Conservation (phyloP, 2,329 filamentous ascomycete genomes). For the Calonectria ilicicola region DNA sequence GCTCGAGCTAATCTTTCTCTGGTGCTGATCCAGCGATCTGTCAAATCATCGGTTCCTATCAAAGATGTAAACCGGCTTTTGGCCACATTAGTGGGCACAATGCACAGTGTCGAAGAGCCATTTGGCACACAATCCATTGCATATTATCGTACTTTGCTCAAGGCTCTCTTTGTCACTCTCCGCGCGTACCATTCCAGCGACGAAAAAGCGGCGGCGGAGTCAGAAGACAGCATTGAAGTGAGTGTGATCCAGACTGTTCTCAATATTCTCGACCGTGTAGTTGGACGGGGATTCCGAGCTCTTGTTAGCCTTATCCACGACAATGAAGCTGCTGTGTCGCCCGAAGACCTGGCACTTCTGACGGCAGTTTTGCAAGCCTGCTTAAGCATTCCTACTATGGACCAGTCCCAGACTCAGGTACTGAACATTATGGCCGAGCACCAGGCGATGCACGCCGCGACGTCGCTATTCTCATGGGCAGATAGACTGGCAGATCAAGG, state of each 20-base stretch:
- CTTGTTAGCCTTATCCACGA: slow-evolving; percentile 88
- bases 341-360: slow-evolving; percentile 87
- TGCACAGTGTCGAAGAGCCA: slow-evolving; percentile 66
- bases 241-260: slow-evolving; percentile 73
- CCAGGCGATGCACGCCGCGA: slow-evolving; percentile 82
- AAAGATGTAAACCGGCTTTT: slow-evolving; percentile 66
- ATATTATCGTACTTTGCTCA: slow-evolving; percentile 87
- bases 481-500: slow-evolving; percentile 82
- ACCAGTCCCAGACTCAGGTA: slow-evolving; percentile 77
- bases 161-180: slow-evolving; percentile 85
- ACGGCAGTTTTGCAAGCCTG: slow-evolving; percentile 90
- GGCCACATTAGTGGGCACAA: slow-evolving; percentile 62
- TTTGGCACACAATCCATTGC: slow-evolving; percentile 65
- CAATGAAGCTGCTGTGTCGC: slow-evolving; percentile 68
- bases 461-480: slow-evolving; percentile 93
- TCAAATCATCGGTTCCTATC: slow-evolving; percentile 65
- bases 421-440: slow-evolving; percentile 77
- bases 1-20: slow-evolving; percentile 84
- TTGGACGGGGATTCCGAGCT: slow-evolving; percentile 85
- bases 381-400: slow-evolving; percentile 81
- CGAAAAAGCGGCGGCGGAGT: slow-evolving; percentile 44
- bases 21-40: slow-evolving; percentile 83
- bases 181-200: slow-evolving; percentile 67
- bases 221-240: slow-evolving; percentile 52
- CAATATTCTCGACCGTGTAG: slow-evolving; percentile 82